These are phyloP conservation scores for Didymella sp. DNA, from an alignment of 2,329 filamentous ascomycete genomes.

Conservation along the genomic window DNA sequence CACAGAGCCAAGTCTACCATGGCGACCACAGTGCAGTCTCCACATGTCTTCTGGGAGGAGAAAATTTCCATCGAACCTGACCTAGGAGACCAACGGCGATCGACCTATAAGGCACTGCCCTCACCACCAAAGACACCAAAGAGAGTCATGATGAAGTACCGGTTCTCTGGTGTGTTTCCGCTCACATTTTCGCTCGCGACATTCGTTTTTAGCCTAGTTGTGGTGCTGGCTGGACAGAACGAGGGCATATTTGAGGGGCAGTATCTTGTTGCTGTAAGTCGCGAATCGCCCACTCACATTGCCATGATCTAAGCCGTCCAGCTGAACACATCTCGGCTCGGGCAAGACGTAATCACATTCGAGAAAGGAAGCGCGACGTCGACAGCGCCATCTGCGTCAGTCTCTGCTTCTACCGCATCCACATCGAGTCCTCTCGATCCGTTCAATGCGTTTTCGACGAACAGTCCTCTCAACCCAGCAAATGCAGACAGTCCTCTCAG, in stretches of 20 bases:
- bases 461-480: constrained; percentile 18
- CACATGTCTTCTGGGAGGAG: constrained; percentile 15
- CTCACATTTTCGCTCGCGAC: constrained; percentile 20
- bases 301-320: constrained; percentile 10
- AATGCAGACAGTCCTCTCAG: constrained; percentile 20
- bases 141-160: constrained; percentile 28
- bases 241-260: constrained; percentile 21
- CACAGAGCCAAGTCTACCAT: constrained; percentile 1
- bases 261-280: constrained; percentile 31
- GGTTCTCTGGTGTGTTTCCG: constrained; percentile 29
- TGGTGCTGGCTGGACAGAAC: constrained; percentile 27
- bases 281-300: background rate
- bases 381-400: constrained; percentile 1
- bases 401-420: constrained; percentile 5
- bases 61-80: constrained; percentile 30
- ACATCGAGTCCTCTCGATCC: constrained; percentile 7
- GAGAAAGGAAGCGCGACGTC: constrained; percentile 20
- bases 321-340: constrained; percentile 27
- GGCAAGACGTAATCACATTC: constrained; percentile 27
- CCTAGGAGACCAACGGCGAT: constrained; percentile 31
- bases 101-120: constrained; percentile 29
- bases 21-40: background rate
- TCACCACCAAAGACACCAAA: constrained; percentile 28
- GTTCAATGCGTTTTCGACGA: constrained; percentile 20
- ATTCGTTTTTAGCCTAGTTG: constrained; percentile 28